Evolutionary conservation across 805 yeast species (phyloP).

Genomic region (Wickerhamia fluorescens): DNA sequence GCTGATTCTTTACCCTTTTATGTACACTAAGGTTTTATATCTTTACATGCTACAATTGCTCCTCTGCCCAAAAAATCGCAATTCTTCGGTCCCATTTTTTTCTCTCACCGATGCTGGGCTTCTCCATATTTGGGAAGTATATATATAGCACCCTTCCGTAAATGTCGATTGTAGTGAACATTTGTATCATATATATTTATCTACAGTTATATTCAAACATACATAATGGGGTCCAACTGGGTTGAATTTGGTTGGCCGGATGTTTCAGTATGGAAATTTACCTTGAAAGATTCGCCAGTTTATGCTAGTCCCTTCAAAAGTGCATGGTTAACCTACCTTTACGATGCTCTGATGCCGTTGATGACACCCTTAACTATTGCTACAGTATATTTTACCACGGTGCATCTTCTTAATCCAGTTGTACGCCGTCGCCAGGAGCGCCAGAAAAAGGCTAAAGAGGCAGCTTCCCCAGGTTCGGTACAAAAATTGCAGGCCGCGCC

Average conservation of each 20-base stretch:
- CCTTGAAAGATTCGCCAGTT: conserved; percentile 21
- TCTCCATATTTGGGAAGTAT: no score
- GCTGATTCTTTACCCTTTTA: no score
- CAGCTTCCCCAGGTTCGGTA: conserved; percentile 12
- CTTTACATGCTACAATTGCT: no score
- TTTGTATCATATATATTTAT: no score
- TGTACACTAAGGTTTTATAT: no score
- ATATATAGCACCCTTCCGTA: no score
- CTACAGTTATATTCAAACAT: background rate
- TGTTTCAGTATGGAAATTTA: conserved; percentile 22
- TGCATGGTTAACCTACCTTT: conserved; percentile 25
- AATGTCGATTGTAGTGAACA: no score
- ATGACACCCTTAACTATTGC: conserved; percentile 54
- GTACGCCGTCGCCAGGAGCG: conserved; percentile 40
- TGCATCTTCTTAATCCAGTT: conserved; percentile 46
- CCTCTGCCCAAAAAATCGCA: no score
- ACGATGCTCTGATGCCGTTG: conserved; percentile 39
- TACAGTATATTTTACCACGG: conserved; percentile 48
- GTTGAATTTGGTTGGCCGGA: conserved; percentile 31
- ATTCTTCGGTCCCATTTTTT: no score
- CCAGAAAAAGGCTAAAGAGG: conserved; percentile 13
- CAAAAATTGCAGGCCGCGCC: conserved; percentile 49
- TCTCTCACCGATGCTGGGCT: no score
- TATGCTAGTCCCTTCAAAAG: conserved; percentile 30
- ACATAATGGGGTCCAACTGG: conserved; percentile 1